phyloP scores from a whole-genome alignment of 805 yeast genomes.

The Tetrapisispora arboricola region DNA sequence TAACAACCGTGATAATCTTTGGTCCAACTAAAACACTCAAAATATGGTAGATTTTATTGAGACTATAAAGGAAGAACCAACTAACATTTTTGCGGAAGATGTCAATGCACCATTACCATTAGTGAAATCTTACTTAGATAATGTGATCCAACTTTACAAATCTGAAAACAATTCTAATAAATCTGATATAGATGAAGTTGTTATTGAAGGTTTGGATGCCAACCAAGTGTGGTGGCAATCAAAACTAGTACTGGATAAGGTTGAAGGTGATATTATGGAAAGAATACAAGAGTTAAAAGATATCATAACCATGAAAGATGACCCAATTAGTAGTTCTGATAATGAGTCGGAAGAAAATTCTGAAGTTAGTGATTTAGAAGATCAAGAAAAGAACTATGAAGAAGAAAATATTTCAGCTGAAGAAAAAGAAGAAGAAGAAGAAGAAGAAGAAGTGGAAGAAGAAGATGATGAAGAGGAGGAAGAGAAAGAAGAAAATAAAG shows the following conservation, averaged over 20 bases:
- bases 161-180: conserved; percentile 12
- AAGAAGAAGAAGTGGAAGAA: conserved; percentile 13
- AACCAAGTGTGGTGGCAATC: conserved; percentile 92
- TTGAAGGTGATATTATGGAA: conserved; percentile 52
- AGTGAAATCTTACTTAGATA: conserved; percentile 21
- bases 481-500: neutral
- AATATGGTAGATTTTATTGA: conserved; percentile 15
- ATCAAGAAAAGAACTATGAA: no score
- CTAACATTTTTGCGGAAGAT: conserved; percentile 13
- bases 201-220: conserved; percentile 79
- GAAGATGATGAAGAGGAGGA: neutral
- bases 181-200: conserved; percentile 70
- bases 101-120: conserved; percentile 16
- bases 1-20: no score
- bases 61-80: conserved; percentile 13
- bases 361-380: neutral
- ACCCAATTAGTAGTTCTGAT: conserved; percentile 1
- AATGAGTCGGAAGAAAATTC: conserved; percentile 6
- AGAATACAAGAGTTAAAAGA: conserved; percentile 43
- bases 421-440: conserved; percentile 8
- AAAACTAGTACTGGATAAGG: conserved; percentile 71
- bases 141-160: conserved; percentile 17
- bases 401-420: neutral
- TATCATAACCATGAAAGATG: conserved; percentile 2
- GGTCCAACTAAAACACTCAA: no score